Evolutionary conservation across 2,329 filamentous ascomycete species (phyloP).

Genomic region (Onygenales sp.): DNA sequence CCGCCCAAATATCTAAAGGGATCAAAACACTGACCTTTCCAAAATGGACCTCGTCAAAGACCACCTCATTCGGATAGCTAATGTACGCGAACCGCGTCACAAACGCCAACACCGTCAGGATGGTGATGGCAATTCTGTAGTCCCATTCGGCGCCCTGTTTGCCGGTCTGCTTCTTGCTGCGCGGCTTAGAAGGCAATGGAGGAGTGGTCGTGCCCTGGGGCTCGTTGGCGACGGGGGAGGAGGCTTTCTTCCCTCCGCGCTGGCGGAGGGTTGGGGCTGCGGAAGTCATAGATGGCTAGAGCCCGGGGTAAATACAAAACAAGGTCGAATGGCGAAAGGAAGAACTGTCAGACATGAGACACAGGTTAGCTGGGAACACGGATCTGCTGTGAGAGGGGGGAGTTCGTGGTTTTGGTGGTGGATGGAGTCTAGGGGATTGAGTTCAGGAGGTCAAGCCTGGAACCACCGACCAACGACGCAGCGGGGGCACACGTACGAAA

Average conservation of each 20-base stretch:
- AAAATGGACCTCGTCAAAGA: conserved; percentile 98
- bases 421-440: neutral
- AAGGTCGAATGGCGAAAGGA: too few species aligned
- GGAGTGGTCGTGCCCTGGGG: conserved; percentile 4
- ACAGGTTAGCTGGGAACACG: too few species aligned
- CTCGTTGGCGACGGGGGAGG: conserved; percentile 1
- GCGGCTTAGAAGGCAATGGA: conserved; percentile 7
- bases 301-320: neutral
- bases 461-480: neutral
- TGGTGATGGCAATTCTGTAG: conserved; percentile 65
- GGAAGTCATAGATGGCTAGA: conserved; percentile 21
- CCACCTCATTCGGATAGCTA: conserved; percentile 87
- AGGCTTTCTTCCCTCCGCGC: conserved; percentile 32
- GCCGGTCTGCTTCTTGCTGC: neutral
- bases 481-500: neutral
- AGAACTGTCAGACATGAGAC: too few species aligned
- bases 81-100: conserved; percentile 93
- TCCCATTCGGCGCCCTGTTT: conserved; percentile 57
- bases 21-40: conserved; percentile 66
- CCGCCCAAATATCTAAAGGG: neutral
- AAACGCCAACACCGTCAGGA: conserved; percentile 80
- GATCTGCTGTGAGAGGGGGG: neutral
- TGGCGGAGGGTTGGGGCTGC: conserved; percentile 31
- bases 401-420: neutral
- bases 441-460: too few species aligned